These are phyloP conservation scores for Botrytis paeoniae DNA, from an alignment of 2,329 filamentous ascomycete genomes.

Conservation along the genomic window DNA sequence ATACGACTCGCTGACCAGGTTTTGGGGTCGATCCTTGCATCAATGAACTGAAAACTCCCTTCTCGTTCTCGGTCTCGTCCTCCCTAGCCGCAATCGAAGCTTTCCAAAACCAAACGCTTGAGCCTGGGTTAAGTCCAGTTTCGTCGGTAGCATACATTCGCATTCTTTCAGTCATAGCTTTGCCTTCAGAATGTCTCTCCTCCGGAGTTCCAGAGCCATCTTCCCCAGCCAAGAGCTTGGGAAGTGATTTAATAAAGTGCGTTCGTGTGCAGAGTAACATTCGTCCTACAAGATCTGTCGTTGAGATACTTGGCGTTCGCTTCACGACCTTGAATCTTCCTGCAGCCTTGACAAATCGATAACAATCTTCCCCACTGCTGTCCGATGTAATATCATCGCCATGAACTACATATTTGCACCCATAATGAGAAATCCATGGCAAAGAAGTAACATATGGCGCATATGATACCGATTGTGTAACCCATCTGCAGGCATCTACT, in stretches of 20 bases:
- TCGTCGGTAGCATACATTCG: conserved; percentile 84
- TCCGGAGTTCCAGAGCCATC: conserved; percentile 69
- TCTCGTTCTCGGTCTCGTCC: conserved; percentile 50
- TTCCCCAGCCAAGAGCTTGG: conserved; percentile 62
- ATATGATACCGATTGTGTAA: conserved; percentile 75
- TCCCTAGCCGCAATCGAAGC: conserved; percentile 43
- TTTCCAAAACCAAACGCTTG: conserved; percentile 82
- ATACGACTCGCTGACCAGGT: conserved; percentile 81
- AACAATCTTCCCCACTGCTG: conserved; percentile 90
- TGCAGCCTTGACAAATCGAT: conserved; percentile 93
- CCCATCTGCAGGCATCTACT: conserved; percentile 93
- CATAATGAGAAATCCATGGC: conserved; percentile 92
- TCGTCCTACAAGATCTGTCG: conserved; percentile 94
- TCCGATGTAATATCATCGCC: conserved; percentile 97
- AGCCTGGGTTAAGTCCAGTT: conserved; percentile 72
- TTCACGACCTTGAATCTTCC: conserved; percentile 95
- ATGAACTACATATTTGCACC: conserved; percentile 93
- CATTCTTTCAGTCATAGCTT: conserved; percentile 73
- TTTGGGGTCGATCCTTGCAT: conserved; percentile 69
- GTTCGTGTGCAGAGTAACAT: conserved; percentile 96
- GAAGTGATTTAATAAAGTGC: conserved; percentile 85
- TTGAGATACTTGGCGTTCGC: conserved; percentile 92
- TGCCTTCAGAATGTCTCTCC: conserved; percentile 62
- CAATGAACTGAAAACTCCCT: conserved; percentile 63
- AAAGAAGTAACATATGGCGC: conserved; percentile 94